These are phyloP conservation scores for Ramularia endophylla DNA, from an alignment of 2,329 filamentous ascomycete species.

Conservation along the genomic window DNA sequence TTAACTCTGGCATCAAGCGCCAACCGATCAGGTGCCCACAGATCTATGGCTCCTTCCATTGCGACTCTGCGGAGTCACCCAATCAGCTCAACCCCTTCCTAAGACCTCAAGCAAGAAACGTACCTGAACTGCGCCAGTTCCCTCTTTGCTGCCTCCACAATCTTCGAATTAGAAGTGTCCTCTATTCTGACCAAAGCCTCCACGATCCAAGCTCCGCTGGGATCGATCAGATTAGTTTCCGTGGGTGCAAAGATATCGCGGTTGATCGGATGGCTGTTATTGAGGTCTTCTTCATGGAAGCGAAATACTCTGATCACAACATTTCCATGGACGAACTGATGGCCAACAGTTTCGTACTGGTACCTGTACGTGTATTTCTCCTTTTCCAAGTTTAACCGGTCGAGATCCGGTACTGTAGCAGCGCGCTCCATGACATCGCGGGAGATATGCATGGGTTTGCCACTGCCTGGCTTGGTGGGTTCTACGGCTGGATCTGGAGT, in stretches of 20 bases:
- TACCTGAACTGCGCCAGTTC: conserved; percentile 52
- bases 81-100: too few relatives aligned
- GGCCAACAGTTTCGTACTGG: conserved; percentile 52
- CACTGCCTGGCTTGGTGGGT: conserved; percentile 20
- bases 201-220: conserved; percentile 52
- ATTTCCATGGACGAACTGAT: conserved; percentile 54
- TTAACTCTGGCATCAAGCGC: conserved; percentile 55
- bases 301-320: conserved; percentile 53
- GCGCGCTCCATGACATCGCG: conserved; percentile 46
- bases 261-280: conserved; percentile 33
- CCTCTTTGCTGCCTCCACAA: conserved; percentile 49
- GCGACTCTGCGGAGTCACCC: conserved; percentile 12
- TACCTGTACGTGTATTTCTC: conserved; percentile 30
- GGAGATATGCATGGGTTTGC: conserved; percentile 37
- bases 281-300: conserved; percentile 29
- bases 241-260: conserved; percentile 40
- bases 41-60: conserved; percentile 52
- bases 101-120: conserved; percentile 7
- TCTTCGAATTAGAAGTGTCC: conserved; percentile 48
- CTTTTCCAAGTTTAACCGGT: conserved; percentile 12
- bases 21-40: conserved; percentile 53
- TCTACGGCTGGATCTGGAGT: conserved; percentile 46
- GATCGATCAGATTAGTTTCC: conserved; percentile 37
- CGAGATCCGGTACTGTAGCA: conserved; percentile 42
- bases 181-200: conserved; percentile 54